These are phyloP conservation scores for Plasmodium billcollinsi DNA, from an alignment of 169 alveolate species.

Conservation along the genomic window DNA sequence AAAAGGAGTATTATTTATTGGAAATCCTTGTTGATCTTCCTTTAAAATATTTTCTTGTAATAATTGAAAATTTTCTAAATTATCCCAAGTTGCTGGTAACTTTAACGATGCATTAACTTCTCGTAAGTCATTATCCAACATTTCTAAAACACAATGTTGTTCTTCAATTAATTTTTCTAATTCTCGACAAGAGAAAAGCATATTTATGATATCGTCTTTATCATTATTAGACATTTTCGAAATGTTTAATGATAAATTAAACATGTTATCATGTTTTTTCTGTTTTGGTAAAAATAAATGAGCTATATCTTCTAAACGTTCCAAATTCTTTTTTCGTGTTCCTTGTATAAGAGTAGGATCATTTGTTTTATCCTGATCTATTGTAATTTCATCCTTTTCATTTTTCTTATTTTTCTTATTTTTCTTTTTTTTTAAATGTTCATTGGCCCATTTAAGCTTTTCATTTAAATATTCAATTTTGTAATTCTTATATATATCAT, in stretches of 20 bases:
- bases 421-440: slow-evolving; percentile 29
- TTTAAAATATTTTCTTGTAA: slow-evolving; percentile 41
- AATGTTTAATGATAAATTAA: slow-evolving; percentile 32
- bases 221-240: slow-evolving; percentile 63
- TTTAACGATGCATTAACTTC: slow-evolving; percentile 86
- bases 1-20: slow-evolving; percentile 52
- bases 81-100: slow-evolving; percentile 82
- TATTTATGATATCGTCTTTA: slow-evolving; percentile 83
- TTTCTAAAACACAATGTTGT: slow-evolving; percentile 87
- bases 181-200: slow-evolving; percentile 87
- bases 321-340: slow-evolving; percentile 11
- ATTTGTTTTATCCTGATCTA: background rate
- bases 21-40: slow-evolving; percentile 3
- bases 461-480: slow-evolving; percentile 57
- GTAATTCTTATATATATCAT: slow-evolving; percentile 34
- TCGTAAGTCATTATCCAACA: slow-evolving; percentile 86
- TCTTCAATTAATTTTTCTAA: slow-evolving; percentile 88
- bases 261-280: slow-evolving; percentile 34
- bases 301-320: slow-evolving; percentile 55
- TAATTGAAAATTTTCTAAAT: slow-evolving; percentile 43
- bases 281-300: slow-evolving; percentile 32
- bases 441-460: slow-evolving; percentile 44
- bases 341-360: background rate
- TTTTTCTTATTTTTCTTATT: background rate
- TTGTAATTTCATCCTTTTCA: background rate